Percentiles rank a stretch among this genome's conserved stretches.
Evolutionary conservation across 2,329 filamentous ascomycete species (phyloP).

Genomic region (Fusarium verticillioides): DNA sequence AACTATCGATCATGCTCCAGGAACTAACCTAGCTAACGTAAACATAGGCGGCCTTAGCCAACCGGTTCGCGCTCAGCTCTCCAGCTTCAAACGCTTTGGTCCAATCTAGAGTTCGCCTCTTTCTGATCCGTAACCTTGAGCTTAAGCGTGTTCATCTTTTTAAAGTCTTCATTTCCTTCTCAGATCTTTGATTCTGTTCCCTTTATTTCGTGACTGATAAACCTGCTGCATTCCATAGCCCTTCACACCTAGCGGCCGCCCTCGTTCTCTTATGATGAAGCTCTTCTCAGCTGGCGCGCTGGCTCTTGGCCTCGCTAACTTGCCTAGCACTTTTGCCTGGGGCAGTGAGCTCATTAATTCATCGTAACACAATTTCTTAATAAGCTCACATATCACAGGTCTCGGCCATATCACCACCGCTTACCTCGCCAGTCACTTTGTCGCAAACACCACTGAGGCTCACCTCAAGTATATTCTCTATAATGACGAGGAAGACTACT

Average conservation of each 20-base stretch:
- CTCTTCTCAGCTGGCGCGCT: slow-evolving; percentile 42
- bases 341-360: slow-evolving; percentile 52
- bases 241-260: neutral
- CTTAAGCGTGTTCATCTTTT: slow-evolving; percentile 1
- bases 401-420: slow-evolving; percentile 75
- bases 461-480: slow-evolving; percentile 69
- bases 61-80: slow-evolving; percentile 30
- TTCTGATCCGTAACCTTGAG: neutral
- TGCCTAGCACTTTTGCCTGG: slow-evolving; percentile 54
- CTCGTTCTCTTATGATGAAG: slow-evolving; percentile 47
- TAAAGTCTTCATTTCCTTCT: slow-evolving; percentile 10
- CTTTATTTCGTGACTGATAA: neutral
- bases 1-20: slow-evolving; percentile 36
- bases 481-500: slow-evolving; percentile 65
- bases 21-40: slow-evolving; percentile 4
- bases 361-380: neutral
- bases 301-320: slow-evolving; percentile 47
- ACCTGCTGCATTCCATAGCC: neutral
- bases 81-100: slow-evolving; percentile 20
- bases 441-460: slow-evolving; percentile 64
- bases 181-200: neutral
- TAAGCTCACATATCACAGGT: slow-evolving; percentile 51
- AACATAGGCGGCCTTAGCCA: slow-evolving; percentile 23
- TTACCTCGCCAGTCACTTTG: slow-evolving; percentile 70
- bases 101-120: slow-evolving; percentile 20